phyloP scores from a whole-genome alignment of 345 rosid genomes.

The Salix purpurea region DNA sequence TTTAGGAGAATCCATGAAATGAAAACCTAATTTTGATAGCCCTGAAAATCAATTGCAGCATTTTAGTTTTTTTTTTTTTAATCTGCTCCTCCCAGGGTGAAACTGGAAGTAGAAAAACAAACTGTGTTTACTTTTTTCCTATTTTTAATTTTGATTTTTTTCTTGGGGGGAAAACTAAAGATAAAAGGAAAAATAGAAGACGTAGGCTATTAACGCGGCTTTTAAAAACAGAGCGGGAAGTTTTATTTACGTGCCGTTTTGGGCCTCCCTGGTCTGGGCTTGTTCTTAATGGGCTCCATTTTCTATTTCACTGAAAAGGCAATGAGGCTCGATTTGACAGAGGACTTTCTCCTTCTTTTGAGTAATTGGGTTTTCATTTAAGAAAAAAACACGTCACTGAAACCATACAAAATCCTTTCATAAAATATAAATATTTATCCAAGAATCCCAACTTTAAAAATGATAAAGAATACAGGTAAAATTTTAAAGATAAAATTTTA shows the following conservation, averaged over 20 bases:
- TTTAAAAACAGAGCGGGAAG: constrained; percentile 24
- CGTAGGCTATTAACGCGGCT: neutral
- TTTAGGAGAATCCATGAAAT: constrained; percentile 33
- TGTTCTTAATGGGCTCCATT: neutral
- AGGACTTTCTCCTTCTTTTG: too few relatives aligned
- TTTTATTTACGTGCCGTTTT: too few relatives aligned
- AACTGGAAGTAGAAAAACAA: neutral
- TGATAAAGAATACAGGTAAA: too few relatives aligned
- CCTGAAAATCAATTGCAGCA: constrained; percentile 22
- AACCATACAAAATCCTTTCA: too few relatives aligned
- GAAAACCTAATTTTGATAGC: neutral
- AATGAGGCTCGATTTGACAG: neutral
- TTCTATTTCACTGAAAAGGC: neutral
- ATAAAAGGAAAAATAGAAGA: neutral
- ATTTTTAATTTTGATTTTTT: neutral
- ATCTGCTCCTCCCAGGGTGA: neutral
- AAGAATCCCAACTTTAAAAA: too few relatives aligned
- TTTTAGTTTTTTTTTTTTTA: neutral
- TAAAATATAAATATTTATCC: too few relatives aligned
- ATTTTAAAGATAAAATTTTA: too few relatives aligned
- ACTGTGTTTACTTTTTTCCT: neutral
- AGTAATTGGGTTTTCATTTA: too few relatives aligned
- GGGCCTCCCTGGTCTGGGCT: neutral
- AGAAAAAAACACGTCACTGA: too few relatives aligned
- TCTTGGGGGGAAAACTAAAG: neutral